These are phyloP conservation scores for Calonectria pteridis DNA, from an alignment of 2,329 filamentous ascomycete species.

Conservation along the genomic window DNA sequence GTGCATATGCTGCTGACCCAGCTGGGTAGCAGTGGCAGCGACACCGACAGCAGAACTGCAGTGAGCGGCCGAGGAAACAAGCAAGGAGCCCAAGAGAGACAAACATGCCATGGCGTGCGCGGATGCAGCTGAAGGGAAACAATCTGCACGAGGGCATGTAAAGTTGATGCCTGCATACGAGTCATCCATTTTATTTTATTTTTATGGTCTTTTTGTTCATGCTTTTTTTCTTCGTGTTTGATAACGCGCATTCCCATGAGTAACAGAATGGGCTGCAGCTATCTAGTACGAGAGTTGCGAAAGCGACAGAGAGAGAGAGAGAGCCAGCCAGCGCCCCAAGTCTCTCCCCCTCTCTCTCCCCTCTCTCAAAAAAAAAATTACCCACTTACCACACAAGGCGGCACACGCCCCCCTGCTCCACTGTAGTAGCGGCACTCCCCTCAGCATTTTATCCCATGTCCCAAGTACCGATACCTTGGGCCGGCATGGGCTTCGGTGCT, in stretches of 20 bases:
- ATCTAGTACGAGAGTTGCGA: background rate
- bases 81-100: background rate
- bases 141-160: background rate
- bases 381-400: slow-evolving; percentile 17
- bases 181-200: slow-evolving; percentile 8
- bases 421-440: background rate
- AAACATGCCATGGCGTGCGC: slow-evolving; percentile 13
- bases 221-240: background rate
- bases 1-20: slow-evolving; percentile 29
- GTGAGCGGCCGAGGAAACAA: slow-evolving; percentile 1
- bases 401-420: slow-evolving; percentile 10
- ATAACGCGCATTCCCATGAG: slow-evolving; percentile 8
- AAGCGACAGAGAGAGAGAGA: background rate
- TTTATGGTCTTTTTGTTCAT: background rate
- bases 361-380: background rate
- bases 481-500: slow-evolving; percentile 28
- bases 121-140: slow-evolving; percentile 7
- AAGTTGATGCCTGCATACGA: slow-evolving; percentile 7
- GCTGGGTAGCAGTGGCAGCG: slow-evolving; percentile 8
- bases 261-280: background rate
- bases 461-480: slow-evolving; percentile 41
- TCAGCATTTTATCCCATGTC: slow-evolving; percentile 8
- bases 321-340: background rate
- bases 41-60: background rate
- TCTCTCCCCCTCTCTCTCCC: background rate